phyloP scores from a whole-genome alignment of 352 stramenopile species.

The Phytophthora capsici region DNA sequence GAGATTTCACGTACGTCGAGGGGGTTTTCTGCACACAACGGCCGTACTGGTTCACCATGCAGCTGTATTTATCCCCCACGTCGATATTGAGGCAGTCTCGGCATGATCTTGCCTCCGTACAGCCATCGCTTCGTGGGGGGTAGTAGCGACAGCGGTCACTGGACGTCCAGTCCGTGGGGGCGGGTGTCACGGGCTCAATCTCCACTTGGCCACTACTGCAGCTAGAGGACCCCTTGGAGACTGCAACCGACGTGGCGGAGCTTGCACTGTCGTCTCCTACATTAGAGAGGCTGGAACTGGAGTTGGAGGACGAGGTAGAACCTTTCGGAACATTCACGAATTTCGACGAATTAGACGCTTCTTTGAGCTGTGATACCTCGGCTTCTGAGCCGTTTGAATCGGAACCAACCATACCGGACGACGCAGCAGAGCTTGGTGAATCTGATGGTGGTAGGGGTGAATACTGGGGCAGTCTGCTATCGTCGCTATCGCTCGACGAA shows the following conservation, averaged over 20 bases:
- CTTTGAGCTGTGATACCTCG: neutral
- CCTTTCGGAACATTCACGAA: neutral
- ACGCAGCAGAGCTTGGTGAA: conserved; percentile 18
- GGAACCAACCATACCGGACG: neutral
- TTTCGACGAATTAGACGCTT: neutral
- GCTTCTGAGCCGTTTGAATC: neutral
- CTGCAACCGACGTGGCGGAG: neutral
- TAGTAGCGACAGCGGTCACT: conserved; percentile 37
- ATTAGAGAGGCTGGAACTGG: neutral
- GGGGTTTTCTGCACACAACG: conserved; percentile 47
- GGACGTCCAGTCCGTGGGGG: conserved; percentile 31
- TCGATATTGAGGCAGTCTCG: conserved; percentile 67
- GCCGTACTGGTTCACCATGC: conserved; percentile 51
- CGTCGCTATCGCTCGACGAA: conserved; percentile 16
- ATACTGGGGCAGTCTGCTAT: neutral
- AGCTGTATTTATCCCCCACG: conserved; percentile 39
- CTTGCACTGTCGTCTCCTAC: conserved; percentile 16
- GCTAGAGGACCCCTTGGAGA: conserved; percentile 7
- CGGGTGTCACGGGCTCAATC: conserved; percentile 28
- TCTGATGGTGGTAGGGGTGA: conserved; percentile 2
- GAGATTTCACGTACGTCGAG: conserved; percentile 14
- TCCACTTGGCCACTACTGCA: conserved; percentile 23
- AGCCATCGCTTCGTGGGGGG: conserved; percentile 36
- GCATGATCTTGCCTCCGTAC: conserved; percentile 55
- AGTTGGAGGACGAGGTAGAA: conserved; percentile 19